Evolutionary conservation across 805 yeast species (phyloP).

Genomic region (Candida taoyuanica): DNA sequence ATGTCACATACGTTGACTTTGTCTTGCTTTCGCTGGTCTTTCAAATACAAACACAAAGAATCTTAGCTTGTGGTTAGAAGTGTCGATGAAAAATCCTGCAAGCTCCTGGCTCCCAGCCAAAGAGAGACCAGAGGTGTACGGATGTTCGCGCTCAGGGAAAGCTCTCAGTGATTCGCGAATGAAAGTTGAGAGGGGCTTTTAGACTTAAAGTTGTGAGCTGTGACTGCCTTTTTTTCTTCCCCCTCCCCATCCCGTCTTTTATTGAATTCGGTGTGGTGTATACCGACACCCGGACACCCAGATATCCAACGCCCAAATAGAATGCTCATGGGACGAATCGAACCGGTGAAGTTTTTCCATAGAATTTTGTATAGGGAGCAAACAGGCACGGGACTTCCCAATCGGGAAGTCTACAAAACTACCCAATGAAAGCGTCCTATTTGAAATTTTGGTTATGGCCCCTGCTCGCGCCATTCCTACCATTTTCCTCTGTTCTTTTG

Average conservation of each 20-base stretch:
- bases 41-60: not conserved
- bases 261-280: not conserved
- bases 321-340: conserved; percentile 1
- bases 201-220: conserved; percentile 3
- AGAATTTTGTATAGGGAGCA: not conserved
- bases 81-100: conserved; percentile 10
- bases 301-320: not conserved
- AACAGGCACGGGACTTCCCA: conserved; percentile 7
- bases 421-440: conserved; percentile 23
- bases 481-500: no score
- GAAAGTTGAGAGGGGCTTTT: not conserved
- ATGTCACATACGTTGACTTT: conserved; percentile 11
- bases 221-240: conserved; percentile 9
- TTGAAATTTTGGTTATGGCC: no score
- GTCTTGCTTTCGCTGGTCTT: conserved; percentile 9
- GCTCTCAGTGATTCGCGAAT: not conserved
- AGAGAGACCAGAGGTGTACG: conserved; percentile 1
- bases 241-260: not conserved
- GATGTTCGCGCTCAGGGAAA: conserved; percentile 5
- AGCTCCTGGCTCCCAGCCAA: not conserved
- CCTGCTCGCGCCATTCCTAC: no score
- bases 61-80: not conserved
- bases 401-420: conserved; percentile 14
- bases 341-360: conserved; percentile 1
- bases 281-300: not conserved